Evolutionary conservation across 192 early-diverging fungal genomes (phyloP), one percentile per base, ranked within the genome.

Genomic region (Entomortierella parvispora): DNA sequence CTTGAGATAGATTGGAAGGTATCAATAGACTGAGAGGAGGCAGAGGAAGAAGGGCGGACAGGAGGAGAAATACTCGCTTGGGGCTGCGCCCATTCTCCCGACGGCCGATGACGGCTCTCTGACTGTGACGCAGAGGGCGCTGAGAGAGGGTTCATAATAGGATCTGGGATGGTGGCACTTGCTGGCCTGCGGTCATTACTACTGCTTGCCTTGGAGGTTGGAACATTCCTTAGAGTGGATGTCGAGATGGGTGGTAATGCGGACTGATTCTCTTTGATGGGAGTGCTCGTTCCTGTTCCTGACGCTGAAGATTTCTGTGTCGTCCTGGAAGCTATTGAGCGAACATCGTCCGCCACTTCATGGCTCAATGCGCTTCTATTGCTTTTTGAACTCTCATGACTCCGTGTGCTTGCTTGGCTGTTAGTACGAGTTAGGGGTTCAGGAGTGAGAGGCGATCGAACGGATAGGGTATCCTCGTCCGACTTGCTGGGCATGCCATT

Each of bases 1-100:
- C 74, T 59, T 4, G 74, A 68, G 23, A 77, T 77, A 37, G 74
- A 62, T 18, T 77, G 74, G 33, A 77, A 77, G 0, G 74, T 68
- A 1, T 77, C 74, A 33, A 77, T 77, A 3, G 74, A 77, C 29
- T 68, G 74, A 2, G 74, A 68, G 3, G 59, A 63, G 3, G 43
- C 23, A 43, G 49, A 51, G 6, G 65, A 58, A 9, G 46, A 2
- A 1, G 60, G 20, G 0, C 58, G 47, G 3, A n/a, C 23, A 4
- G 59, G 4, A 4, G 58, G 11, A 26, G 33, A 25, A 3, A 26
- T 17, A 1, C 12, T 18, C 20, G 57, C 18, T 58, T 8, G 57
- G 17, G 22, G 57, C 14, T 31, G 14, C 2, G 11, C 28, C 17
- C 42, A 26, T 23, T 43, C 26, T 59, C 58, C 37, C 45, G 58